Conservation (phyloP, 1,284 basidiomycete species). For the Heterobasidion annosum region DNA sequence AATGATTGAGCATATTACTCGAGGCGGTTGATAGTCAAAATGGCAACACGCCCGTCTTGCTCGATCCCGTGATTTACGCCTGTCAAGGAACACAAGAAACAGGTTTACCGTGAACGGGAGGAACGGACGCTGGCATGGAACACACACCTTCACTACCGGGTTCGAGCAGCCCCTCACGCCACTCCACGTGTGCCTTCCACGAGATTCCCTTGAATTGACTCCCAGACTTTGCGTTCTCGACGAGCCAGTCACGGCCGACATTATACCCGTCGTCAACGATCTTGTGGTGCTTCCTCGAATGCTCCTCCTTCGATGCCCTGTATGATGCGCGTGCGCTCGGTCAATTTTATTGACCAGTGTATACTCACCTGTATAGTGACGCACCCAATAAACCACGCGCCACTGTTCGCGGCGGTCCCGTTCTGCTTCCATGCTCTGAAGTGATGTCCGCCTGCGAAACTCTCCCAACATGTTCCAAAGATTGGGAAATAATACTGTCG, state of each 20-base stretch:
- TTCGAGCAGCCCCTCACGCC: slow-evolving; percentile 56
- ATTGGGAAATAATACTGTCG: slow-evolving; percentile 35
- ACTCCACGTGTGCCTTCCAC: slow-evolving; percentile 70
- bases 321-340: not conserved
- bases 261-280: slow-evolving; percentile 74
- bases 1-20: too few relatives aligned
- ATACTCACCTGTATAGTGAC: slow-evolving; percentile 8
- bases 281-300: slow-evolving; percentile 58
- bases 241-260: slow-evolving; percentile 65
- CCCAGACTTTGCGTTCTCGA: slow-evolving; percentile 53
- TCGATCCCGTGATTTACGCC: slow-evolving; percentile 73
- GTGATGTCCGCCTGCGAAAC: slow-evolving; percentile 36
- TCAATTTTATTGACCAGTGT: not conserved
- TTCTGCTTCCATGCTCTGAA: slow-evolving; percentile 41
- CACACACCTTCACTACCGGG: slow-evolving; percentile 55
- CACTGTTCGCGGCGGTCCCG: slow-evolving; percentile 30
- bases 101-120: not conserved
- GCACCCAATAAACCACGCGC: slow-evolving; percentile 39
- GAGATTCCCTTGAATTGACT: slow-evolving; percentile 47
- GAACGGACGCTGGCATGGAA: not conserved
- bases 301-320: slow-evolving; percentile 69
- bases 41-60: slow-evolving; percentile 71
- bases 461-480: slow-evolving; percentile 39
- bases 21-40: slow-evolving; percentile 54
- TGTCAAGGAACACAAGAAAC: slow-evolving; percentile 15